Percentiles rank a stretch among this genome's conserved stretches.
Conservation (phyloP, 2,329 filamentous ascomycete genomes). For the Teratosphaeria epicoccoides region DNA sequence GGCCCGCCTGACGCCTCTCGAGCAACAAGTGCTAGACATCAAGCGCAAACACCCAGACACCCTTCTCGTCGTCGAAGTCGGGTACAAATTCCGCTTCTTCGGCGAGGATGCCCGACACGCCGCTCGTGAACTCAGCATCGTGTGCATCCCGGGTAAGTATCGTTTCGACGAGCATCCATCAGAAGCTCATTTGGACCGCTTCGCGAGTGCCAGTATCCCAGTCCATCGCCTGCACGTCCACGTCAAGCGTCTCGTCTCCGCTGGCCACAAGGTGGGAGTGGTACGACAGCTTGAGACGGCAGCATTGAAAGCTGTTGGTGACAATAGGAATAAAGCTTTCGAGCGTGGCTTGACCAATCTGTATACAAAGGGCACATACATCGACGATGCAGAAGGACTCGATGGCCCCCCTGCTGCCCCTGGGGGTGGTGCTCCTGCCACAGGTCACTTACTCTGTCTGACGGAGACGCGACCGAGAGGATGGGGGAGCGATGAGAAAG, state of each 20-base stretch:
- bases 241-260: slow-evolving; percentile 81
- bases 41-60: slow-evolving; percentile 87
- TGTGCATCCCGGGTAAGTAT: slow-evolving; percentile 93
- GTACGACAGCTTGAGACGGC: slow-evolving; percentile 92
- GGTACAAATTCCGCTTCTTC: slow-evolving; percentile 96
- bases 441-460: slow-evolving; percentile 86
- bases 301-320: slow-evolving; percentile 85
- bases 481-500: slow-evolving; percentile 81
- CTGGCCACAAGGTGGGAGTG: slow-evolving; percentile 91
- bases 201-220: slow-evolving; percentile 91
- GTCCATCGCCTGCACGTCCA: slow-evolving; percentile 86
- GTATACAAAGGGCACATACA: slow-evolving; percentile 96
- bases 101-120: slow-evolving; percentile 86
- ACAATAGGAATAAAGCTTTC: slow-evolving; percentile 89
- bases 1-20: slow-evolving; percentile 89
- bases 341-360: slow-evolving; percentile 87
- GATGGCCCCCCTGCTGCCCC: slow-evolving; percentile 47
- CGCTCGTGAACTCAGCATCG: slow-evolving; percentile 82
- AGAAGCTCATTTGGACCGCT: slow-evolving; percentile 82
- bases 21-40: slow-evolving; percentile 85
- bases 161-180: slow-evolving; percentile 89
- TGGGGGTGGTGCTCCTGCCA: slow-evolving; percentile 46
- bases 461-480: slow-evolving; percentile 74
- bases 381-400: slow-evolving; percentile 81
- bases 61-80: slow-evolving; percentile 83